These are phyloP conservation scores for Dinochytrium kinnereticum DNA, from an alignment of 371 early-diverging fungal species.

Conservation along the genomic window DNA sequence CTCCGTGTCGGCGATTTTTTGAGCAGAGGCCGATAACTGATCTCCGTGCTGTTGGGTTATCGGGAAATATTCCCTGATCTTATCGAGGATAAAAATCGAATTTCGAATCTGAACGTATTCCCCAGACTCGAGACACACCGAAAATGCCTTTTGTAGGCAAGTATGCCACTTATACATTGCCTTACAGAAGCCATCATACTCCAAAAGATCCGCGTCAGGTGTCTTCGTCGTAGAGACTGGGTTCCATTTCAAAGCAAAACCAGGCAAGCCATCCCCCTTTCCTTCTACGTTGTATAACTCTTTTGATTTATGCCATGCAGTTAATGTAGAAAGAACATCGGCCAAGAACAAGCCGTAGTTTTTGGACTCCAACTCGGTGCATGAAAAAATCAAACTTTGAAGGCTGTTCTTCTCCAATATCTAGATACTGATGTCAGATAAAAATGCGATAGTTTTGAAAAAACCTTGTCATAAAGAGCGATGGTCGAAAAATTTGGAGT, in stretches of 20 bases:
- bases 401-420: constrained; percentile 38
- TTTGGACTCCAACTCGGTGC: constrained; percentile 79
- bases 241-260: constrained; percentile 77
- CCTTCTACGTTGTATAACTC: constrained; percentile 63
- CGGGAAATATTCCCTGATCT: constrained; percentile 70
- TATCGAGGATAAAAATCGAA: constrained; percentile 70
- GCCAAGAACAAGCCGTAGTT: constrained; percentile 73
- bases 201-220: constrained; percentile 50
- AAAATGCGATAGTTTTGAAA: background rate
- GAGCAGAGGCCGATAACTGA: constrained; percentile 33
- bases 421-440: constrained; percentile 21
- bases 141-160: constrained; percentile 48
- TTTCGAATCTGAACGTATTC: constrained; percentile 78
- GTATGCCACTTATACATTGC: constrained; percentile 83
- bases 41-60: constrained; percentile 59
- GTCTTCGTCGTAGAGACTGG: constrained; percentile 30
- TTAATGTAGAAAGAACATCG: constrained; percentile 63
- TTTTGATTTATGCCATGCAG: constrained; percentile 64
- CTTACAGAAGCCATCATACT: constrained; percentile 71
- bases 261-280: constrained; percentile 64
- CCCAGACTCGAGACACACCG: constrained; percentile 58
- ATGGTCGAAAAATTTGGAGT: constrained; percentile 79
- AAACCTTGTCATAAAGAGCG: constrained; percentile 75
- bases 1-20: constrained; percentile 47
- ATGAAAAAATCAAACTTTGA: constrained; percentile 57